These are phyloP conservation scores for Salix suchowensis DNA, from an alignment of 345 rosid species.

Conservation along the genomic window DNA sequence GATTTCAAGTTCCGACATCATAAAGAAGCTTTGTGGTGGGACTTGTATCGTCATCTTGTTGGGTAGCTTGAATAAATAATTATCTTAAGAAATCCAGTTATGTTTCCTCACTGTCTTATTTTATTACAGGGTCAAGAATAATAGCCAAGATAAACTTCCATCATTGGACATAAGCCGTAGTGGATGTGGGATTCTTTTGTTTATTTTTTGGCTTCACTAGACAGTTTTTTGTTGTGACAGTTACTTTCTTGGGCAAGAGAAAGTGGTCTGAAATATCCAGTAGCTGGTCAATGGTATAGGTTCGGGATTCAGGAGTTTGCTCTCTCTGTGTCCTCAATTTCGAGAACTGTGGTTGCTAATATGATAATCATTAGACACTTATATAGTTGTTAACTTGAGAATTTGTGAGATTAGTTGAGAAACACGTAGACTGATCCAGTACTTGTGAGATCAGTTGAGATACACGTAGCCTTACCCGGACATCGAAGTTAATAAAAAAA, in stretches of 20 bases:
- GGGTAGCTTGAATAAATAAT: neutral
- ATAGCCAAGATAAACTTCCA: neutral
- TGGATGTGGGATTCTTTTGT: neutral
- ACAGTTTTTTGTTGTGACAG: neutral
- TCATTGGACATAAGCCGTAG: neutral
- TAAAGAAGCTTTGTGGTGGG: neutral
- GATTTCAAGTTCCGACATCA: neutral
- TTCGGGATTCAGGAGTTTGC: no score
- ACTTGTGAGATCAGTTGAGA: accelerated
- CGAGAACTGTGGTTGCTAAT: accelerated
- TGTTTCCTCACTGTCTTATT: neutral
- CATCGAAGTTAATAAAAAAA: accelerated
- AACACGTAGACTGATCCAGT: accelerated
- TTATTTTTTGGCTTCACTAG: neutral
- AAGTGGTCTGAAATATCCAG: neutral
- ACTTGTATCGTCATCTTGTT: neutral
- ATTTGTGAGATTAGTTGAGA: no score
- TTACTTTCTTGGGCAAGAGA: neutral
- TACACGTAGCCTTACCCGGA: no score
- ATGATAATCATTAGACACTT: accelerated
- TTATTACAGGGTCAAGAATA: neutral
- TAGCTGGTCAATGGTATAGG: no score
- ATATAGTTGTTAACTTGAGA: accelerated
- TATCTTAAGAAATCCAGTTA: neutral
- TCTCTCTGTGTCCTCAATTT: no score